Base-by-base conservation (phyloP, 306 rosid species). In the Cicer arietinum region DNA sequence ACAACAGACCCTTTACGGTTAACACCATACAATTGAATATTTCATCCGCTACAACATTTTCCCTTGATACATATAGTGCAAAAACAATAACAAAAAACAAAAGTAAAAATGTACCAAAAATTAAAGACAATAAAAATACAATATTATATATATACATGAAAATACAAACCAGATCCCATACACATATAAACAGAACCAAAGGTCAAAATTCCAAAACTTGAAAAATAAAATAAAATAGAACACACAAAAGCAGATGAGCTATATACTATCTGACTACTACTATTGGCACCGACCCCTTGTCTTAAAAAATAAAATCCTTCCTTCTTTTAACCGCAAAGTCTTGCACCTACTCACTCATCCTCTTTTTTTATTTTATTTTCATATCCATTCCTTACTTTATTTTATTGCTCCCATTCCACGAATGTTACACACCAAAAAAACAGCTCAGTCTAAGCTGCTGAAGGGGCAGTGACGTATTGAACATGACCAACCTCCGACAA, bases 391-490 rank as follows among this genome's bases (percentile, higher is more conserved):
- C 37, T 54, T 17, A 53, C 8, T 53, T 8, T 7, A 54, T 16
- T 4, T 18, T 54, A 2, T 54, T 54, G 10, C 37, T 18, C 20
- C 2, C 61, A 17, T 17, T 20, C 0, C 61, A 17, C 35, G 35
- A 54, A 9, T 17, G 25, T 9, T 1, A 6, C 37, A 30, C 37
- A 54, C 61, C 35, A 18, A 18, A 18, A 10, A 60, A 13, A 60
- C 45, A 60, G 11, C 67, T 60, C 11, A 60, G 45, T 60, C 18
- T 82, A 92, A 48, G 97, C 97, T 6, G 96, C 96, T 1, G 96
- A 90, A 1, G 97, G 93, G 2, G 93, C 92, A 0, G 92, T 78
- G 4, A 92, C 63, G 6, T 79, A 88, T 5, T 58, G 89, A 59
- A 90, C 85, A 0, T 50, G 46, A 16, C 83, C 88, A 13, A 84